A percentile compares a stretch with the other conserved stretches of the same genome.
These are phyloP conservation scores for Aphanomyces cochlioides DNA, from an alignment of 352 stramenopile genomes.

Conservation along the genomic window DNA sequence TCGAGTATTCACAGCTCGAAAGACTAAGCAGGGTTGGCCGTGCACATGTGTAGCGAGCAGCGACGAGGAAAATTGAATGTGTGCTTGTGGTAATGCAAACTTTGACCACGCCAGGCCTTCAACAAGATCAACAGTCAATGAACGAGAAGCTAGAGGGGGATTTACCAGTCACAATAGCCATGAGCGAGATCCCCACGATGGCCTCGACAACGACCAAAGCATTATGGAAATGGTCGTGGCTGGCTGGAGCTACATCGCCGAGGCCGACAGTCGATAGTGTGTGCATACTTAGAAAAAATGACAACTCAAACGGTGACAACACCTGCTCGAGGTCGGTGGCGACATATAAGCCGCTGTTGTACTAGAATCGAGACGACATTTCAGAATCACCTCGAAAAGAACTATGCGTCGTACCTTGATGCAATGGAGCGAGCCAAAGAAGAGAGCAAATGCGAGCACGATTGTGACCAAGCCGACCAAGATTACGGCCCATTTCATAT, in stretches of 20 bases:
- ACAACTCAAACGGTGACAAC: conserved; percentile 49
- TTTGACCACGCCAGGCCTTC: conserved; percentile 78
- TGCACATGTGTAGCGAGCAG: conserved; percentile 69
- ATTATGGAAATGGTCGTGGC: conserved; percentile 64
- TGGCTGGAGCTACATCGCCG: conserved; percentile 56
- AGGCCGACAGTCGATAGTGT: conserved; percentile 79
- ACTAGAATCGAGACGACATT: no score
- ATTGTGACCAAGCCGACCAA: neutral
- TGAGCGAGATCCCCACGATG: conserved; percentile 63
- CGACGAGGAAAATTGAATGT: conserved; percentile 77
- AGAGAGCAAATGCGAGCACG: neutral
- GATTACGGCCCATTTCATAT: conserved; percentile 3
- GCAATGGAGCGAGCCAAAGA: conserved; percentile 24
- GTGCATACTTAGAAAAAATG: conserved; percentile 81
- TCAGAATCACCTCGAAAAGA: neutral
- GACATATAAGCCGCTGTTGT: no score
- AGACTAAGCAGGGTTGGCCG: conserved; percentile 70
- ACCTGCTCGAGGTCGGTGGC: neutral
- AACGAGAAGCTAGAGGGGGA: neutral
- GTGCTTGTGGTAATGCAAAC: conserved; percentile 68
- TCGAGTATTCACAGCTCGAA: conserved; percentile 71
- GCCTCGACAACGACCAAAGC: conserved; percentile 74
- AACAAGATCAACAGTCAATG: neutral
- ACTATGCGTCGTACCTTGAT: neutral
- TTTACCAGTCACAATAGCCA: conserved; percentile 74